These are phyloP conservation scores for Aureobasidium leucospermi DNA, from an alignment of 2,329 filamentous ascomycete genomes.

Conservation along the genomic window DNA sequence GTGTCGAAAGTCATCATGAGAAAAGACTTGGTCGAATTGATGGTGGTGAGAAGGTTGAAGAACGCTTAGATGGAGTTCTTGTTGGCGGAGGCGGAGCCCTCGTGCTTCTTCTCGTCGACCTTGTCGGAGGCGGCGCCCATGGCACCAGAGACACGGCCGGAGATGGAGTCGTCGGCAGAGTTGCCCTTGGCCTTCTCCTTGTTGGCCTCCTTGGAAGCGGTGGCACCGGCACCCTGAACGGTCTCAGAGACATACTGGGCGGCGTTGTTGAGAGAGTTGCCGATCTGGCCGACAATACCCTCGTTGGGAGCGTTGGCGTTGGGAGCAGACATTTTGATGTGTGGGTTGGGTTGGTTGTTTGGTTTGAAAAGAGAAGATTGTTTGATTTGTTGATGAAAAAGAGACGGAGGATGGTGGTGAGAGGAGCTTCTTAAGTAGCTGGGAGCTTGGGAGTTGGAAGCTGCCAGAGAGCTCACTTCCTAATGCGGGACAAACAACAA, in stretches of 20 bases:
- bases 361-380: constrained; percentile 1
- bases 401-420: not conserved
- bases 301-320: constrained; percentile 38
- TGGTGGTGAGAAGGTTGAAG: not conserved
- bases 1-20: constrained; percentile 8
- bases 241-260: constrained; percentile 63
- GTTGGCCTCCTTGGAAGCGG: constrained; percentile 14
- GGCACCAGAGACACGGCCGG: constrained; percentile 49
- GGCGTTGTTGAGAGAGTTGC: constrained; percentile 40
- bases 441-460: not conserved
- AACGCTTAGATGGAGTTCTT: constrained; percentile 32
- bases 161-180: constrained; percentile 41
- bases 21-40: constrained; percentile 1
- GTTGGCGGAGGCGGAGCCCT: constrained; percentile 42
- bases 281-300: constrained; percentile 12
- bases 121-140: constrained; percentile 47
- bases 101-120: constrained; percentile 46
- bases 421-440: constrained; percentile 9
- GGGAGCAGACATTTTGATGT: constrained; percentile 36
- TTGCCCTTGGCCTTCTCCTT: constrained; percentile 11
- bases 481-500: not conserved
- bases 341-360: constrained; percentile 16
- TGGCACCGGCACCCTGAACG: constrained; percentile 48
- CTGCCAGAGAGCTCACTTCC: not conserved
- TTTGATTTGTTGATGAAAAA: constrained; percentile 6